phyloP scores from a whole-genome alignment of 768 basidiomycete species.

The Mycena alexandri region DNA sequence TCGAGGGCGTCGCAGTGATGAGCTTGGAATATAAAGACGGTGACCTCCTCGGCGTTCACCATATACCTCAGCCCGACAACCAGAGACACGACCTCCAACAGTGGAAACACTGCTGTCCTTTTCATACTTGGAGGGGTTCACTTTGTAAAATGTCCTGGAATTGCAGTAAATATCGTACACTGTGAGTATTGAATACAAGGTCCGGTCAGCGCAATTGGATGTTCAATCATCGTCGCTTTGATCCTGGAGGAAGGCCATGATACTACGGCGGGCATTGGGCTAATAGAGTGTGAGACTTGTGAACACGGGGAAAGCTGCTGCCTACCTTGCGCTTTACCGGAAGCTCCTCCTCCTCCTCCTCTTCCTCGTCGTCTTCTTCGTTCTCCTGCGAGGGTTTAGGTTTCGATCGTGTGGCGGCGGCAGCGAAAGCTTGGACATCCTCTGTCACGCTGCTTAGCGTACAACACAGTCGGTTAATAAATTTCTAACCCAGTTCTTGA shows the following conservation, averaged over 20 bases:
- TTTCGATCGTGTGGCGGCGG: slow-evolving; percentile 52
- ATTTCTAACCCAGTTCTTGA: slow-evolving; percentile 76
- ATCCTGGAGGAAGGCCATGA: slow-evolving; percentile 78
- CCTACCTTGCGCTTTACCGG: slow-evolving; percentile 60
- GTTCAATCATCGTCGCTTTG: slow-evolving; percentile 68
- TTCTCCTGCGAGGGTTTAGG: slow-evolving; percentile 41
- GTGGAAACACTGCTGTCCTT: too few relatives aligned
- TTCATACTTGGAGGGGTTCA: too few relatives aligned
- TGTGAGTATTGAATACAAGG: slow-evolving; percentile 2
- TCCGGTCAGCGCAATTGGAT: not conserved
- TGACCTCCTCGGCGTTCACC: too few relatives aligned
- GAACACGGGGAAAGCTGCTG: slow-evolving; percentile 5
- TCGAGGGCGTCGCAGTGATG: too few relatives aligned
- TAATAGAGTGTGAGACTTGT: slow-evolving; percentile 30
- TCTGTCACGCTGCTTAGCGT: slow-evolving; percentile 54
- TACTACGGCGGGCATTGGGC: slow-evolving; percentile 67
- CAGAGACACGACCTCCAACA: too few relatives aligned
- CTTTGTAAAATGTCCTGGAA: not conserved
- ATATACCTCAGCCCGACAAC: too few relatives aligned
- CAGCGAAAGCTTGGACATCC: slow-evolving; percentile 81
- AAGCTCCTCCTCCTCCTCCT: slow-evolving; percentile 48
- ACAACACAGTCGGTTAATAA: not conserved
- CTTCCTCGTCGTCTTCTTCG: slow-evolving; percentile 43
- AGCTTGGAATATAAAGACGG: too few relatives aligned
- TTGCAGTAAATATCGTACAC: slow-evolving; percentile 10